Percentiles rank a stretch among this genome's conserved stretches.
Evolutionary conservation across 176 grass and related monocot species (phyloP).

Genomic region (Triticum aestivum): IWGSC_CS_RefSeq_v2.1 NC_057807.1:142223356-142223855

Average conservation of each 20-base stretch:
- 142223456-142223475: neutral
- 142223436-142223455: neutral
- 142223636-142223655: neutral
- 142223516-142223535: constrained; percentile 99
- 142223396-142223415: constrained; percentile 60
- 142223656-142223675: constrained; percentile 45
- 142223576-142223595: constrained; percentile 46
- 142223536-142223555: constrained; percentile 92
- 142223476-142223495: neutral
- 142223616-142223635: neutral
- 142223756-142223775: constrained; percentile 84
- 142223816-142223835: neutral
- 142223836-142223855: too few species aligned
- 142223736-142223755: constrained; percentile 86
- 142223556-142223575: constrained; percentile 96
- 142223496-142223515: constrained; percentile 91
- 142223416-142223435: constrained; percentile 45
- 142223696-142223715: constrained; percentile 57
- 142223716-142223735: constrained; percentile 59
- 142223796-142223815: neutral
- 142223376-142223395: constrained; percentile 66
- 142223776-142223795: constrained; percentile 15
- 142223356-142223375: constrained; percentile 66
- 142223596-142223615: constrained; percentile 11
- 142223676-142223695: constrained; percentile 76